Evolutionary conservation across 495 filamentous ascomycete genomes (phyloP).

Genomic region (Terfezia claveryi): DNA sequence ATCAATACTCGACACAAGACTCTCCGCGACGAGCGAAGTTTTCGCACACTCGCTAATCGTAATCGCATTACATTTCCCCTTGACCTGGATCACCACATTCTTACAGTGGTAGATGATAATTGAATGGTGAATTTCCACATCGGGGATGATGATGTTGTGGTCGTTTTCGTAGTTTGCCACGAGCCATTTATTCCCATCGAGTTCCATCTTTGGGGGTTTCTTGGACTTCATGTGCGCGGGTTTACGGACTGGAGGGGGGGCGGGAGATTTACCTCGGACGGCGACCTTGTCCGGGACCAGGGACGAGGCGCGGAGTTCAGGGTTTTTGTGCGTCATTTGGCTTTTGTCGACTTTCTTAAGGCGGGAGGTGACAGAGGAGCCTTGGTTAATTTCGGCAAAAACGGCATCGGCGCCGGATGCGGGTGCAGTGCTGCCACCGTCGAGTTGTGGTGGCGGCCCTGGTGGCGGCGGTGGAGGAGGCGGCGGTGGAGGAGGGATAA

Average conservation of each 20-base stretch:
- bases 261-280: conserved; percentile 53
- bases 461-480: conserved; percentile 57
- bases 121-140: conserved; percentile 62
- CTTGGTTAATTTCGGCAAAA: conserved; percentile 76
- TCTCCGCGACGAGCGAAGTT: conserved; percentile 70
- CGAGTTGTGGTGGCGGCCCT: conserved; percentile 16
- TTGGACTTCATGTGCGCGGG: conserved; percentile 83
- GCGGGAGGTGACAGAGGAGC: conserved; percentile 60
- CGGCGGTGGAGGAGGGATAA: conserved; percentile 33
- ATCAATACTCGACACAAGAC: conserved; percentile 73
- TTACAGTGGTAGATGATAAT: conserved; percentile 80
- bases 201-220: conserved; percentile 75
- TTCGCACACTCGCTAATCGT: conserved; percentile 73
- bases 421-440: conserved; percentile 5
- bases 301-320: conserved; percentile 53
- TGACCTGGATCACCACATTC: conserved; percentile 71
- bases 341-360: conserved; percentile 83
- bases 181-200: conserved; percentile 90
- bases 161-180: conserved; percentile 84
- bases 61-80: conserved; percentile 84
- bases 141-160: conserved; percentile 43
- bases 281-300: conserved; percentile 33
- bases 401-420: conserved; percentile 45
- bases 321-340: conserved; percentile 97
- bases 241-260: conserved; percentile 78